Evolutionary conservation across 495 filamentous ascomycete genomes (phyloP).

Genomic region (Podospora fimiseda): DNA sequence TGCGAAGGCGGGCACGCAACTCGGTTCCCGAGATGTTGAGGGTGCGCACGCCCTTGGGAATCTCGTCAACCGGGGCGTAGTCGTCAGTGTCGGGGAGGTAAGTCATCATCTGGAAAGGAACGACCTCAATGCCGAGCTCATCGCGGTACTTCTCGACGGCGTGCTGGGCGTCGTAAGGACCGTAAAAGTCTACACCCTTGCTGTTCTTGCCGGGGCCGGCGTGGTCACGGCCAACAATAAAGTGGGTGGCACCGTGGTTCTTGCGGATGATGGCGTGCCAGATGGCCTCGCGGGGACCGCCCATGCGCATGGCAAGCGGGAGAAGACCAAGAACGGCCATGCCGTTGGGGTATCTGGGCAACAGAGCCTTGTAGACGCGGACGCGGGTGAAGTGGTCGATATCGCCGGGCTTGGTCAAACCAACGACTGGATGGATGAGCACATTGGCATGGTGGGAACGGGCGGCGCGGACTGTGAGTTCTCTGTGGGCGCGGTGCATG

Average conservation of each 20-base stretch:
- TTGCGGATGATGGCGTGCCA: constrained; percentile 99
- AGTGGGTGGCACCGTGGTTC: constrained; percentile 98
- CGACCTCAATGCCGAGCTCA: constrained; percentile 96
- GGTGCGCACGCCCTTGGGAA: constrained; percentile 74
- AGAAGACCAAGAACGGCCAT: constrained; percentile 97
- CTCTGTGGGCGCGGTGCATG: constrained; percentile 97
- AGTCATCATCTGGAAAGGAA: constrained; percentile 99
- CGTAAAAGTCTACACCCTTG: constrained; percentile 94
- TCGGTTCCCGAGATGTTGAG: constrained; percentile 97
- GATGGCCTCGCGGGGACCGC: constrained; percentile 94
- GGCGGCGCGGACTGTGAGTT: constrained; percentile 93
- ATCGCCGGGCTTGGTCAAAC: constrained; percentile 96
- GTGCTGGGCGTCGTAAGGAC: constrained; percentile 96
- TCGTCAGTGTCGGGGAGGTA: constrained; percentile 96
- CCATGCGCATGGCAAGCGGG: constrained; percentile 97
- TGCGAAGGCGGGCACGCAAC: constrained; percentile 81
- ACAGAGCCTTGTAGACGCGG: constrained; percentile 93
- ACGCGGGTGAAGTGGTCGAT: constrained; percentile 99
- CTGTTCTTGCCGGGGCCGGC: constrained; percentile 96
- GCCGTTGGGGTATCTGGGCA: constrained; percentile 96
- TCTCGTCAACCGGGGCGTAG: constrained; percentile 87
- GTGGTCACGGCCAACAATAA: constrained; percentile 98
- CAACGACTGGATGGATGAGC: constrained; percentile 97
- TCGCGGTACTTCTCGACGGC: constrained; percentile 93
- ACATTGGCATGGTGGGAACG: constrained; percentile 94